phyloP scores from a whole-genome alignment of 1,284 basidiomycete species.

The Spongiforma sp. region DNA sequence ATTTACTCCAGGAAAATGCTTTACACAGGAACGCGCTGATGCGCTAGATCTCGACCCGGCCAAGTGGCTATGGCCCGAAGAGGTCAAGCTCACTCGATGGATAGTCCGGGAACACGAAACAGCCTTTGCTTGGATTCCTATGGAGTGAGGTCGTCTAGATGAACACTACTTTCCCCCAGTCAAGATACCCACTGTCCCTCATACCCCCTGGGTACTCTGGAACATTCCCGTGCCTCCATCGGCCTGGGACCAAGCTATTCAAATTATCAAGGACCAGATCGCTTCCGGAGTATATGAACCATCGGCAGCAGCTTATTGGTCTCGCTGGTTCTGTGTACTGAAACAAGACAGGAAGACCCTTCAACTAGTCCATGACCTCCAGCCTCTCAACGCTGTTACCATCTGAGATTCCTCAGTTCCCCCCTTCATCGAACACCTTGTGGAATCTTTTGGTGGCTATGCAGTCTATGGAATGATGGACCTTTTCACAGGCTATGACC shows the following conservation, averaged over 20 bases:
- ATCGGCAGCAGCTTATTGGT: not conserved
- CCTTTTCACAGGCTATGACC: too few relatives aligned
- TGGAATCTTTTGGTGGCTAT: not conserved
- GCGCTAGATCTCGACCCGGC: too few relatives aligned
- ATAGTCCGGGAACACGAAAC: too few relatives aligned
- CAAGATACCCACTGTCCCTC: not conserved
- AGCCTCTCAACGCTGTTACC: not conserved
- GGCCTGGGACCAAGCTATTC: not conserved
- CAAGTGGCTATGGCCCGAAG: too few relatives aligned
- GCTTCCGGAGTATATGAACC: not conserved
- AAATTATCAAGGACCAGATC: not conserved
- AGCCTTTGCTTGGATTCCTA: too few relatives aligned
- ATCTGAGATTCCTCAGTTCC: not conserved
- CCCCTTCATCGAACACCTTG: not conserved
- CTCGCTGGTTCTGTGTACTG: not conserved
- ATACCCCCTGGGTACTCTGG: too few relatives aligned
- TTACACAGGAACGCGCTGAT: too few relatives aligned
- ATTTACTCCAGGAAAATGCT: too few relatives aligned
- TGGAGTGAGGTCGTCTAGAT: too few relatives aligned
- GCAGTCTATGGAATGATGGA: not conserved
- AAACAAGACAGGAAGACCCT: not conserved
- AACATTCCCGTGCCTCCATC: too few relatives aligned
- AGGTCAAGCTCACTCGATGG: too few relatives aligned
- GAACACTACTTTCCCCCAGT: not conserved
- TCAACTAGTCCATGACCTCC: not conserved